Evolutionary conservation across 2,329 filamentous ascomycete genomes (phyloP).

Genomic region (Colletotrichum sp.): DNA sequence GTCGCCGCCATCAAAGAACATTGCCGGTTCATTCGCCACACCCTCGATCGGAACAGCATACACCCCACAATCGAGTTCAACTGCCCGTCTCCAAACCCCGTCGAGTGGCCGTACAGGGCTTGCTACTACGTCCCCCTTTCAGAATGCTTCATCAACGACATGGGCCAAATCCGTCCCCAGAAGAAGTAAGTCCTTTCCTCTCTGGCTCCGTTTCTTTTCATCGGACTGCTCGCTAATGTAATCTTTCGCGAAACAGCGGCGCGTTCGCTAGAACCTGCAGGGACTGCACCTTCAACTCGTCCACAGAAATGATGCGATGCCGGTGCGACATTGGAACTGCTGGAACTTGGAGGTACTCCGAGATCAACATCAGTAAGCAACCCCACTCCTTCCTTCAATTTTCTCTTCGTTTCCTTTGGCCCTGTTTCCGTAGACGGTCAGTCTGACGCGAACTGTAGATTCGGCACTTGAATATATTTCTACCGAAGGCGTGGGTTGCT

Average conservation of each 20-base stretch:
- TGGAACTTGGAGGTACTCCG: background rate
- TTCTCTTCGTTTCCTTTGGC: background rate
- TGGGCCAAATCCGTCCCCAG: background rate
- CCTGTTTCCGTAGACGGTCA: background rate
- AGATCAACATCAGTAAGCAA: background rate
- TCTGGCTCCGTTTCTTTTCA: background rate
- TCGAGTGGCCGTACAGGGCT: background rate
- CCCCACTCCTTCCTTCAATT: background rate
- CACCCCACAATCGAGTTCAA: background rate
- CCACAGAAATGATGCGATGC: background rate
- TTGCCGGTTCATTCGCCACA: background rate
- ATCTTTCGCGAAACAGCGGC: background rate
- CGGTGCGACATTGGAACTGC: background rate
- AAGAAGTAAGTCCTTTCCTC: background rate
- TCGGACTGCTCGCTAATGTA: background rate
- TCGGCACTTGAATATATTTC: background rate
- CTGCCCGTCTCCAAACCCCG: background rate
- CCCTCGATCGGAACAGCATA: background rate
- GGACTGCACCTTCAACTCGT: background rate
- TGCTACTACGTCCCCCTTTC: background rate
- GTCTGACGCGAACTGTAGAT: background rate
- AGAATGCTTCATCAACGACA: background rate
- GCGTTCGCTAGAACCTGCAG: background rate
- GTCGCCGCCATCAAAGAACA: background rate
- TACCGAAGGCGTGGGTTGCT: background rate